Evolutionary conservation across 768 basidiomycete species (phyloP).

Genomic region (Tulasnella sp.): DNA sequence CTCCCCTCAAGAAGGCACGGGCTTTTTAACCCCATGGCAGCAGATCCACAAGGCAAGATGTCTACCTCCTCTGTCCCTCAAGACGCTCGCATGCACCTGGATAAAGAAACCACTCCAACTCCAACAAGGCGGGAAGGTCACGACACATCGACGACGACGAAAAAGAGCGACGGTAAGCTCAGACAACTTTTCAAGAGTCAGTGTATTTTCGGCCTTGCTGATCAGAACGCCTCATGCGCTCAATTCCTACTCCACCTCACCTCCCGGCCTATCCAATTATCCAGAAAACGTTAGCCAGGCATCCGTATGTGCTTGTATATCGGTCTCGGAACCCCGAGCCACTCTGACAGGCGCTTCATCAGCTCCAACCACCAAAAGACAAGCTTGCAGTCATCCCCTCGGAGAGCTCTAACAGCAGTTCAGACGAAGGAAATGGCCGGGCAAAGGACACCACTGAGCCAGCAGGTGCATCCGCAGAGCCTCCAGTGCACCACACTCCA

Average conservation of each 20-base stretch:
- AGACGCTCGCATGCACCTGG: background rate
- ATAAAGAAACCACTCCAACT: background rate
- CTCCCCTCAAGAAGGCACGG: background rate
- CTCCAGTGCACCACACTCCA: slow-evolving; percentile 15
- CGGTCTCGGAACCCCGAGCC: background rate
- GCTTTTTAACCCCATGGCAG: background rate
- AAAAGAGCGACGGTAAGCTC: slow-evolving; percentile 6
- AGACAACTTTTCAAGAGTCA: slow-evolving; percentile 5
- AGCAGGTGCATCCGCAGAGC: background rate
- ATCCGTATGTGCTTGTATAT: slow-evolving; percentile 8
- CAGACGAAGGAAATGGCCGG: background rate
- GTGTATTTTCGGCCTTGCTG: background rate
- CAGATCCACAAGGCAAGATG: background rate
- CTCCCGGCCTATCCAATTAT: background rate
- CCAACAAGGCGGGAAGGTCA: background rate
- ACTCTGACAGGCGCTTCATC: background rate
- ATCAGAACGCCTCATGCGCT: background rate
- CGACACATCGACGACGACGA: background rate
- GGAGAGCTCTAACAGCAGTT: slow-evolving; percentile 6
- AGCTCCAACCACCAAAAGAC: slow-evolving; percentile 4
- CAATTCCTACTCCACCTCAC: slow-evolving; percentile 16
- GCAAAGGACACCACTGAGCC: background rate
- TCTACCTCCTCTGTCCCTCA: background rate
- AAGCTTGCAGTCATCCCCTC: background rate
- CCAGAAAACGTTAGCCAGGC: slow-evolving; percentile 19